Percentiles rank a stretch among this genome's conserved stretches.
Conservation (phyloP, 129 eudicot species). For the Flaveria brownii region DNA sequence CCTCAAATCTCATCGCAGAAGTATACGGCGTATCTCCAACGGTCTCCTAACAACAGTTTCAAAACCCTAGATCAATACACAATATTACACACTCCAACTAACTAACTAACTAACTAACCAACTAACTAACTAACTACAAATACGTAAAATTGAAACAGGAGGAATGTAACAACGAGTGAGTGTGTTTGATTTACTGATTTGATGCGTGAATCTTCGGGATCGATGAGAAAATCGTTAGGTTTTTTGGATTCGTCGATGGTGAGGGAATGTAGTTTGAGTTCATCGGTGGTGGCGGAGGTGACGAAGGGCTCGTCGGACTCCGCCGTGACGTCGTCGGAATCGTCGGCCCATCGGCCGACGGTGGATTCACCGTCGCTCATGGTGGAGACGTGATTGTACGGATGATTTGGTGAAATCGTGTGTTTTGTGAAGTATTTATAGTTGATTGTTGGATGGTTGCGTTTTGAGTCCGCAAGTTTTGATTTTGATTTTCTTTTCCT, state of each 20-base stretch:
- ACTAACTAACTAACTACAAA: neutral
- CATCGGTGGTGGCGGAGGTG: neutral
- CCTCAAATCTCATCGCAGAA: conserved; percentile 77
- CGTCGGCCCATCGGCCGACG: conserved; percentile 54
- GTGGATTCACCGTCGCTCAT: neutral
- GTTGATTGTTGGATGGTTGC: too few species aligned
- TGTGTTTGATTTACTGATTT: conserved; percentile 46
- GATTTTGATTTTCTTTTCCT: too few species aligned
- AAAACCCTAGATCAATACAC: conserved; percentile 20
- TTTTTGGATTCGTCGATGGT: conserved; percentile 39
- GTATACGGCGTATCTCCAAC: conserved; percentile 73
- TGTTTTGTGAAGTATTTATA: too few species aligned
- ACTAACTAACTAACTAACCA: neutral
- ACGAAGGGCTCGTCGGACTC: neutral
- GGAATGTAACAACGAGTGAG: too few species aligned
- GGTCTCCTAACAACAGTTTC: conserved; percentile 40
- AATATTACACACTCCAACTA: too few species aligned
- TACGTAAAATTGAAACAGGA: too few species aligned
- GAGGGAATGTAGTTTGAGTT: conserved; percentile 27
- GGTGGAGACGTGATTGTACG: too few species aligned
- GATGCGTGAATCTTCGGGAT: conserved; percentile 65
- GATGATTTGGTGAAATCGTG: too few species aligned
- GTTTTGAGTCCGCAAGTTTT: too few species aligned
- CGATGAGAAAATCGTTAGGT: conserved; percentile 41
- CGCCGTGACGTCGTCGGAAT: conserved; percentile 25